Evolutionary conservation across 257 asterid species (phyloP).

Genomic region (Nicotiana otophora): DNA sequence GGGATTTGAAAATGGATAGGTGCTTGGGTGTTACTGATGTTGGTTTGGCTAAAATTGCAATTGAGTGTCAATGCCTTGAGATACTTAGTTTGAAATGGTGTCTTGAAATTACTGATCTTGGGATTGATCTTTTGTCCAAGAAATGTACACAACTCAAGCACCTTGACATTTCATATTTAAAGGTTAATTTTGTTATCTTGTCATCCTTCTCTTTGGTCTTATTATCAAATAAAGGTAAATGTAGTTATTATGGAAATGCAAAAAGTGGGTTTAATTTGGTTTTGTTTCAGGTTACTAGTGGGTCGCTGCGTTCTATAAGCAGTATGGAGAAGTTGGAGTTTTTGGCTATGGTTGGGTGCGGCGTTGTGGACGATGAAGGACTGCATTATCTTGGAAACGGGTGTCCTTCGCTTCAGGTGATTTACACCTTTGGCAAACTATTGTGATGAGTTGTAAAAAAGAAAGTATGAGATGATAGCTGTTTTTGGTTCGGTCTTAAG

Average conservation of each 20-base stretch:
- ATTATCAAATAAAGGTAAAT: too few relatives aligned
- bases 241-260: neutral
- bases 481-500: neutral
- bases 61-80: constrained; percentile 45
- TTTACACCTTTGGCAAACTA: neutral
- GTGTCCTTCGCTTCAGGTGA: constrained; percentile 67
- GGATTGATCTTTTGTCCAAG: constrained; percentile 47
- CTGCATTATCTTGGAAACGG: constrained; percentile 48
- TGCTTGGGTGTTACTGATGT: constrained; percentile 53
- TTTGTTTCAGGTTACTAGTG: constrained; percentile 46
- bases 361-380: constrained; percentile 49
- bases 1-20: too few relatives aligned
- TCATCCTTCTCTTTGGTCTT: neutral
- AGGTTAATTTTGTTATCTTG: constrained; percentile 21
- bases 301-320: constrained; percentile 44
- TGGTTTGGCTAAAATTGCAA: constrained; percentile 60
- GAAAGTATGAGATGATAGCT: neutral
- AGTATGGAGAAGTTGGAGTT: constrained; percentile 60
- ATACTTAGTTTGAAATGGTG: constrained; percentile 61
- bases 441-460: neutral
- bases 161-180: constrained; percentile 54
- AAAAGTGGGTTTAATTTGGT: neutral
- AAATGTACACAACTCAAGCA: constrained; percentile 42
- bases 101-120: constrained; percentile 53
- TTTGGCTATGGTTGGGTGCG: constrained; percentile 57